phyloP scores from a whole-genome alignment of 1,284 basidiomycete genomes.

The Afroboletus lepidellus region DNA sequence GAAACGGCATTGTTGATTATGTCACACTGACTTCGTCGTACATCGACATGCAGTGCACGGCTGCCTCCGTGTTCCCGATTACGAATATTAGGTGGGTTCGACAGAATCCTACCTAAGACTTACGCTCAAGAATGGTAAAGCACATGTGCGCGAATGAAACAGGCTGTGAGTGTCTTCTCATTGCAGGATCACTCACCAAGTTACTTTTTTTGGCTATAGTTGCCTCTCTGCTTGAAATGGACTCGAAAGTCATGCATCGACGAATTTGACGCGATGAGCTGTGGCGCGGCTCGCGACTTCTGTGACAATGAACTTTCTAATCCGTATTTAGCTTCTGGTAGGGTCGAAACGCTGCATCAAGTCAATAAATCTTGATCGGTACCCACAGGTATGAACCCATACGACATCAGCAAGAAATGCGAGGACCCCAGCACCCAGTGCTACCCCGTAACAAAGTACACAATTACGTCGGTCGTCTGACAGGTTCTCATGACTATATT shows the following conservation, averaged over 20 bases:
- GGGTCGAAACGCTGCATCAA: slow-evolving; percentile 10
- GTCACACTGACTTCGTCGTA: slow-evolving; percentile 43
- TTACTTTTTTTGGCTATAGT: slow-evolving; percentile 37
- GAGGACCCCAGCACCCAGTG: slow-evolving; percentile 39
- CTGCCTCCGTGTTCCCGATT: slow-evolving; percentile 45
- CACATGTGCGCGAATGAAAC: slow-evolving; percentile 60
- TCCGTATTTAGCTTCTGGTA: slow-evolving; percentile 52
- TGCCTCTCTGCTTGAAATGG: slow-evolving; percentile 52
- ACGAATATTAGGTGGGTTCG: slow-evolving; percentile 21
- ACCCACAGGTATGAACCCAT: slow-evolving; percentile 37
- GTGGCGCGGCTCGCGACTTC: slow-evolving; percentile 59
- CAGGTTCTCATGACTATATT: slow-evolving; percentile 1
- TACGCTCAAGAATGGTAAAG: slow-evolving; percentile 22
- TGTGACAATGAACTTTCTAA: slow-evolving; percentile 58
- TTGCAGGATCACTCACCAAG: not conserved
- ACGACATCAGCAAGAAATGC: slow-evolving; percentile 60
- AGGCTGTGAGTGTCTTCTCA: slow-evolving; percentile 41
- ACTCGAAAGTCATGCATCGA: slow-evolving; percentile 52
- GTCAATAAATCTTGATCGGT: slow-evolving; percentile 29
- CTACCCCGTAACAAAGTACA: slow-evolving; percentile 49
- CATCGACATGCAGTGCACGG: slow-evolving; percentile 51
- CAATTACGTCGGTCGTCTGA: not conserved
- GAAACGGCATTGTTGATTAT: slow-evolving; percentile 9
- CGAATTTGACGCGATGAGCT: slow-evolving; percentile 58
- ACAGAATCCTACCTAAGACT: not conserved